Evolutionary conservation across 2,329 filamentous ascomycete species (phyloP).

Genomic region (Endocalyx cinctus): DNA sequence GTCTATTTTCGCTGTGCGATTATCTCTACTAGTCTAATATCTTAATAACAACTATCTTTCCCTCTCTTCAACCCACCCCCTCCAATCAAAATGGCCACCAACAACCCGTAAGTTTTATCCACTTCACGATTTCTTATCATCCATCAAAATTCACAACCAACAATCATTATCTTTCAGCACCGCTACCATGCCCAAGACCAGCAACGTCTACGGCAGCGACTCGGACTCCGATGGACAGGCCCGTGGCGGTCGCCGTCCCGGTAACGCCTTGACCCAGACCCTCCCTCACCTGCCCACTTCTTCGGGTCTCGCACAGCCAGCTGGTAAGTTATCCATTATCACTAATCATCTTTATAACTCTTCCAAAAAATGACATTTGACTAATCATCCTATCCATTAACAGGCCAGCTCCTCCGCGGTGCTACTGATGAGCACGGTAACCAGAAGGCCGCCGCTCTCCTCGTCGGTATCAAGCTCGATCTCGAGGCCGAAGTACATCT

Average conservation of each 20-base stretch:
- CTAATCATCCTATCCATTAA: background rate
- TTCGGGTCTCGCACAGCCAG: slow-evolving; percentile 18
- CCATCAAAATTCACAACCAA: background rate
- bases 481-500: slow-evolving; percentile 59
- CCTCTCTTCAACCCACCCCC: slow-evolving; percentile 4
- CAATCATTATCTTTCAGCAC: slow-evolving; percentile 9
- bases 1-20: slow-evolving; percentile 8
- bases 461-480: slow-evolving; percentile 60
- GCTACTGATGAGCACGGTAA: slow-evolving; percentile 53
- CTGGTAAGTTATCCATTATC: slow-evolving; percentile 12
- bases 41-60: slow-evolving; percentile 2
- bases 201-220: slow-evolving; percentile 27
- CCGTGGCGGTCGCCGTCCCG: slow-evolving; percentile 20
- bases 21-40: slow-evolving; percentile 2
- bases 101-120: slow-evolving; percentile 18
- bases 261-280: slow-evolving; percentile 14
- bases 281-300: slow-evolving; percentile 20
- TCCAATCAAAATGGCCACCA: slow-evolving; percentile 21
- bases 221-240: slow-evolving; percentile 33
- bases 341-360: too few species aligned
- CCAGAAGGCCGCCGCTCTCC: slow-evolving; percentile 51
- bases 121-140: too few species aligned
- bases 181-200: slow-evolving; percentile 22
- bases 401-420: slow-evolving; percentile 52
- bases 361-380: background rate